Base-by-base conservation (phyloP, 441 rosid genomes). In the Biscutella laevigata region DNA sequence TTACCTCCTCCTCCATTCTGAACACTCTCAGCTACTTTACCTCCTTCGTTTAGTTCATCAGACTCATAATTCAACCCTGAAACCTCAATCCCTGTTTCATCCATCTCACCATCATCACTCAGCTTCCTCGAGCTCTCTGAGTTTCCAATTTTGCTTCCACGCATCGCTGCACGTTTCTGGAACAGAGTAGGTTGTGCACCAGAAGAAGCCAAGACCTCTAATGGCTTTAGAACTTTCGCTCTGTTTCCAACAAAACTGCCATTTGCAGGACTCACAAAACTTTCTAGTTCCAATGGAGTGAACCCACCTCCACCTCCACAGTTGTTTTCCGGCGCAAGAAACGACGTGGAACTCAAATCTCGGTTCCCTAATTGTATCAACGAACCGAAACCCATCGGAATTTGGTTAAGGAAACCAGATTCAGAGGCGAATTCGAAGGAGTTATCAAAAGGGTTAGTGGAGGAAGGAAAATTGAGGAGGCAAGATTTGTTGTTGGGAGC, bases 101-200 rank as follows among this genome's bases (percentile, higher is more conserved):
- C 77, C 38, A 74, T 68, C 8, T 74, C 67, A 5, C 68, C 71
- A 26, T 68, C 76, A 21, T 69, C 76, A 7, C 67, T 66, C 28
- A 61, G 25, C 74, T 65, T 73, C 69, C 75, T 72, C 73, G 76
- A 64, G 33, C 77, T 59, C 61, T 74, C 86, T 40, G 80, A 66
- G 55, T 56, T 76, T 28, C 75, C 86, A 26, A 80, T 68, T 25
- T 67, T 77, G 14, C 71, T 71, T 11, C 43, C 59, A 35, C 83
- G 71, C 70, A 75, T 66, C 2, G 83, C 85, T 2, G 88, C 83
- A 48, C 90, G 77, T 57, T 83, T 83, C 77, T 79, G 86, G 42
- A 83, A 83, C 74, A 83, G 71, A 59, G 82, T 83, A 28, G 86
- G 84, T 13, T 72, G 86, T 1, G 76, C 73, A 27, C 78, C 79